Evolutionary conservation across 148 eudicot genomes (phyloP), one percentile per base, ranked within the genome.

Genomic region (Beta vulgaris): DNA sequence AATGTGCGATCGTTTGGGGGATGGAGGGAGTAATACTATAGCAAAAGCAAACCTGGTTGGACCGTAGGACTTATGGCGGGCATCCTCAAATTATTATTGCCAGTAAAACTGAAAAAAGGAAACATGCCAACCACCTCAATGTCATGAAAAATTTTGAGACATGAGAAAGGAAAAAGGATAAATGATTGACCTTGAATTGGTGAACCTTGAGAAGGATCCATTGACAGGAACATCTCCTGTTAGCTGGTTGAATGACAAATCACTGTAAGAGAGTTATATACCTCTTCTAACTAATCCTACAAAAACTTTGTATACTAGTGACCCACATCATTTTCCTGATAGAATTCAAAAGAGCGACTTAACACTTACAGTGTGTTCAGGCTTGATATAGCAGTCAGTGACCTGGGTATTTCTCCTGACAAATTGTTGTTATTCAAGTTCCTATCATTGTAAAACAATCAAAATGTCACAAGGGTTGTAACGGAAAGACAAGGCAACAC

Each of bases 161-260:
- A 19, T 34, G 68, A 63, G 7, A 63, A 63, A 16, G 43, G 4
- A 23, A 15, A 35, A 32, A 23, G 43, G 15, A 18, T 21, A 31
- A 42, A 11, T 68, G 43, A 60, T 16, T 76, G 61, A 88, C 91
- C 91, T 88, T 82, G 82, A 84, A 66, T 85, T 85, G 43, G 86
- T 84, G 54, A 87, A 85, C 25, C 83, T 66, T 67, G 86, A 84
- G 71, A 87, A 87, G 19, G 91, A 85, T 68, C 88, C 91, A 77
- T 80, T 87, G 57, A 78, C 82, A 48, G 91, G 91, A 76, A 85
- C 80, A 59, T 46, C 40, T 73, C 91, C 91, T 63, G 91, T 68
- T 63, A 87, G 77, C 12, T 48, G 74, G 60, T 87, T 87, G 36
- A 74, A 79, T 73, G 91, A 87, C 31, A 87, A 66, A 82, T 83